Conservation (phyloP, 139 green algal genomes). For the Picocystis salinarum region DNA sequence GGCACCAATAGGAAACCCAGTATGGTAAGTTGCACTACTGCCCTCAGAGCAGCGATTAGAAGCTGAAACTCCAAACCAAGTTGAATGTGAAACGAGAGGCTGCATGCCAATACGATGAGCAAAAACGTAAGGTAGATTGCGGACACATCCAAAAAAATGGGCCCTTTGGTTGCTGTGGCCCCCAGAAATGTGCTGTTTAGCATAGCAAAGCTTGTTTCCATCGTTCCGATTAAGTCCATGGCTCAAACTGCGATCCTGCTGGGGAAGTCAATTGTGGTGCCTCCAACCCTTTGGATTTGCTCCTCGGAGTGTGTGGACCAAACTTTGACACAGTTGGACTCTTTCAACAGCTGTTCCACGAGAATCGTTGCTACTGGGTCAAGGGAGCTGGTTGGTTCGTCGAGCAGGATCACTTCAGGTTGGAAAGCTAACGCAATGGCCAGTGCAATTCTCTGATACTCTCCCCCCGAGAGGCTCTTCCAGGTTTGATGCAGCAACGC, state of each 20-base stretch:
- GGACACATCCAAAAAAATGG: no score
- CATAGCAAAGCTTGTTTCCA: no score
- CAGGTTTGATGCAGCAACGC: conserved; percentile 46
- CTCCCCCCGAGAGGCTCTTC: conserved; percentile 57
- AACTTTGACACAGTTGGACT: conserved; percentile 30
- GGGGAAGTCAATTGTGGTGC: conserved; percentile 47
- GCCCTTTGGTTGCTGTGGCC: no score
- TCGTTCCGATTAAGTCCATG: no score
- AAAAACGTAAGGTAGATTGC: no score
- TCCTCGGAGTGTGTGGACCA: conserved; percentile 61
- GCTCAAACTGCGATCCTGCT: no score
- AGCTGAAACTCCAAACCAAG: conserved; percentile 33
- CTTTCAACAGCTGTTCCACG: conserved; percentile 41
- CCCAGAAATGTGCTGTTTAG: no score
- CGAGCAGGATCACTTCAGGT: conserved; percentile 57
- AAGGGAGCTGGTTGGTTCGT: conserved; percentile 59
- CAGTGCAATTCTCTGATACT: conserved; percentile 54
- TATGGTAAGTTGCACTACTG: conserved; percentile 32
- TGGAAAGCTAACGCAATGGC: conserved; percentile 49
- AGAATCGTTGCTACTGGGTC: conserved; percentile 27
- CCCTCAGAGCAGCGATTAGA: conserved; percentile 19
- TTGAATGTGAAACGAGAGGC: conserved; percentile 15
- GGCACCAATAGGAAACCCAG: conserved; percentile 55
- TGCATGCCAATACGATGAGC: no score
- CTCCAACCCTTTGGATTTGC: conserved; percentile 48